Evolutionary conservation across 139 green algal species (phyloP).

Genomic region (Edaphochlamys debaryana): DNA sequence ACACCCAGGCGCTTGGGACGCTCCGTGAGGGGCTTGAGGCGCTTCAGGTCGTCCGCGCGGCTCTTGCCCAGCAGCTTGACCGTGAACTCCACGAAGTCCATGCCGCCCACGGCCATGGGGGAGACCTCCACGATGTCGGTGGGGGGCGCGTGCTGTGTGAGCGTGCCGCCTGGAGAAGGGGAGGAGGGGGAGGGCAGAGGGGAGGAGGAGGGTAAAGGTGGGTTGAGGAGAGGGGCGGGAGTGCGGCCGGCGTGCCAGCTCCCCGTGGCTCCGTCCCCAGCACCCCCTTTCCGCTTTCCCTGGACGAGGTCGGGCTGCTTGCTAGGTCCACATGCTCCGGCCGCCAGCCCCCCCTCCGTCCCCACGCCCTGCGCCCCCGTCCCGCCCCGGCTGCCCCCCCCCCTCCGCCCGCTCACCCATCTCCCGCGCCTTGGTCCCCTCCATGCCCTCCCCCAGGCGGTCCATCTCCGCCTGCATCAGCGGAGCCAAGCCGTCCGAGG

Average conservation of each 20-base stretch:
- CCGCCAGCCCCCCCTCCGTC: no score
- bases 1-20: constrained; percentile 23
- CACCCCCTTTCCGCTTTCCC: no score
- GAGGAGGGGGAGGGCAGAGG: neutral
- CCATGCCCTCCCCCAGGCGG: neutral
- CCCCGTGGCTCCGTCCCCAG: no score
- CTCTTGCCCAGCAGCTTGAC: constrained; percentile 31
- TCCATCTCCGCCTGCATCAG: constrained; percentile 33
- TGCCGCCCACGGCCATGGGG: neutral
- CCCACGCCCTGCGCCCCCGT: no score
- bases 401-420: no score
- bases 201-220: neutral
- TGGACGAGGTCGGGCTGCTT: no score
- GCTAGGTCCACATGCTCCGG: no score
- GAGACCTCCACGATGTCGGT: neutral
- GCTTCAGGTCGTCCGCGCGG: constrained; percentile 29
- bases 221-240: no score
- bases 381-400: no score
- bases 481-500: neutral
- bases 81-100: constrained; percentile 42
- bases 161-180: neutral
- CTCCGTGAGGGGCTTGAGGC: neutral
- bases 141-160: neutral
- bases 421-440: neutral
- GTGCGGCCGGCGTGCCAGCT: no score